These are phyloP conservation scores for Dendrobium chrysotoxum DNA, from an alignment of 106 monocot genomes.

Conservation along the genomic window DNA sequence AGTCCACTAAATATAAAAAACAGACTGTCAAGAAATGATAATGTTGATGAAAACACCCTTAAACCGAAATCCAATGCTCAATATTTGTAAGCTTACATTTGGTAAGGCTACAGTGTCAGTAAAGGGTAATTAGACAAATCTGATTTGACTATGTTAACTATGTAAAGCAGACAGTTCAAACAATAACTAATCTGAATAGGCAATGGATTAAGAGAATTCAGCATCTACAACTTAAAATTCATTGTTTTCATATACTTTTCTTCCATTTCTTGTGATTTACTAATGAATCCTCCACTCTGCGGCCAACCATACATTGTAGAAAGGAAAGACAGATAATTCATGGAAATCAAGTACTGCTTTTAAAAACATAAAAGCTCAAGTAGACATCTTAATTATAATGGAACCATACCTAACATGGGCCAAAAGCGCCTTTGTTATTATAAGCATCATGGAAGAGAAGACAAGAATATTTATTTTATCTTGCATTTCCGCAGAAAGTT, in stretches of 20 bases:
- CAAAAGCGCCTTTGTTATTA: constrained; percentile 86
- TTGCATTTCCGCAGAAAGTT: constrained; percentile 80
- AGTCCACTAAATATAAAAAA: not conserved
- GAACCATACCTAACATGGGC: constrained; percentile 73
- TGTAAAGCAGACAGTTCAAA: not conserved
- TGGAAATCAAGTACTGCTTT: not conserved
- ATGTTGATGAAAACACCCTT: not conserved
- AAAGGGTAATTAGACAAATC: no score
- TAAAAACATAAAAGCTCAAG: not conserved
- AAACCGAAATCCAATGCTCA: not conserved
- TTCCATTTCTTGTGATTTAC: not conserved
- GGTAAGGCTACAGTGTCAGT: not conserved
- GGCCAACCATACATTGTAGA: not conserved
- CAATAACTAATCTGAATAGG: not conserved
- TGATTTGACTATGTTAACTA: no score
- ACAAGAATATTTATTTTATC: constrained; percentile 73
- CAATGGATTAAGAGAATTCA: not conserved
- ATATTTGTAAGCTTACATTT: not conserved
- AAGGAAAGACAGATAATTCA: not conserved
- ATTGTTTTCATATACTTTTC: not conserved
- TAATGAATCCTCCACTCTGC: not conserved
- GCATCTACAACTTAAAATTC: not conserved
- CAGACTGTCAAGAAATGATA: not conserved
- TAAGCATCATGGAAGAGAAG: constrained; percentile 77
- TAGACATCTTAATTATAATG: not conserved